phyloP scores from a whole-genome alignment of 495 filamentous ascomycete genomes.

The Tuber umbilicatum region DNA sequence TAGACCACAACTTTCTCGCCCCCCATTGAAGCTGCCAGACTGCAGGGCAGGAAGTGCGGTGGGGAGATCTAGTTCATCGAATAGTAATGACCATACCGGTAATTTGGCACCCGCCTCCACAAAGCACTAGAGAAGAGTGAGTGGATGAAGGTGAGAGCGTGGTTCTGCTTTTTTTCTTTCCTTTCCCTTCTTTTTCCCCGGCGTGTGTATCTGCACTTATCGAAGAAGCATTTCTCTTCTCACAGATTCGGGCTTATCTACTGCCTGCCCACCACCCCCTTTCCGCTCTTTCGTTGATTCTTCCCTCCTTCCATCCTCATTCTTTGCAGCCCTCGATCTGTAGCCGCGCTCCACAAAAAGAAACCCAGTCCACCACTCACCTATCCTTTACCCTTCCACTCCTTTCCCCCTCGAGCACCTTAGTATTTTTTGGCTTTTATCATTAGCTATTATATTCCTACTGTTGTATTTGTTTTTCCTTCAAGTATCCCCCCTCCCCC shows the following conservation, averaged over 20 bases:
- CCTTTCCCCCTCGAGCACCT: constrained; percentile 10
- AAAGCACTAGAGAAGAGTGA: not conserved
- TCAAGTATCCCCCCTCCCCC: not conserved
- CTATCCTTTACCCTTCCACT: constrained; percentile 11
- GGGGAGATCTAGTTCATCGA: constrained; percentile 1
- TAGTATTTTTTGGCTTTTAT: constrained; percentile 19
- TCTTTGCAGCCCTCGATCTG: constrained; percentile 37
- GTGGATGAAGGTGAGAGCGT: not conserved
- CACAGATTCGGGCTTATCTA: constrained; percentile 40
- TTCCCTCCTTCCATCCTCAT: constrained; percentile 37
- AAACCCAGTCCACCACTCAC: constrained; percentile 26
- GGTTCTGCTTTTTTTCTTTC: not conserved
- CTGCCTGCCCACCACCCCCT: constrained; percentile 30
- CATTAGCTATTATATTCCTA: constrained; percentile 34
- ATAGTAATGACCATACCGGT: not conserved
- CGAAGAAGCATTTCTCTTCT: constrained; percentile 31
- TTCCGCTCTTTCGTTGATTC: constrained; percentile 35
- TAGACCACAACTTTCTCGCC: not conserved
- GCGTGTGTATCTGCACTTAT: constrained; percentile 36
- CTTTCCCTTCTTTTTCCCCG: not conserved
- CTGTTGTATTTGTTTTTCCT: constrained; percentile 17
- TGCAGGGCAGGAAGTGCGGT: not conserved
- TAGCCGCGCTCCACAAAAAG: constrained; percentile 37
- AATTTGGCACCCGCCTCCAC: constrained; percentile 1
- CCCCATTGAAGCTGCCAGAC: not conserved